Conservation (phyloP, 164 flowering plant genomes). For the Liquidambar formosana region DNA sequence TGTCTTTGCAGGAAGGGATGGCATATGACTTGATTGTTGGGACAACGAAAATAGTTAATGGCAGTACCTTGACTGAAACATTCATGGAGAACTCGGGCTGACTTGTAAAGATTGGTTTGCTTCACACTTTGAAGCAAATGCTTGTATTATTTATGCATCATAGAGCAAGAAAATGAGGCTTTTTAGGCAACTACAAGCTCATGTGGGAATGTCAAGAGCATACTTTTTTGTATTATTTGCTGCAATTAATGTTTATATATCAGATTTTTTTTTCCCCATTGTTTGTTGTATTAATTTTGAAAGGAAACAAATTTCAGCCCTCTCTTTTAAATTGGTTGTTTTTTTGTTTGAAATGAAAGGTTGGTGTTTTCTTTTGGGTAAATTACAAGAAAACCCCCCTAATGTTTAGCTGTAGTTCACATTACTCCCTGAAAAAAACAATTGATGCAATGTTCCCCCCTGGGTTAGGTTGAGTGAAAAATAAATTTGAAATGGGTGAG, state of each 20-base stretch:
- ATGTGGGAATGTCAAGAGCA: no score
- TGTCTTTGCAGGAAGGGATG: slow-evolving; percentile 82
- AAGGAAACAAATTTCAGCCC: not conserved
- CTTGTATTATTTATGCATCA: not conserved
- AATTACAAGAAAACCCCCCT: no score
- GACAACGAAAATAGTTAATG: slow-evolving; percentile 78
- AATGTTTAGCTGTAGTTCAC: no score
- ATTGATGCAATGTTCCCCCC: no score
- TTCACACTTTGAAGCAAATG: not conserved
- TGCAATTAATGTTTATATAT: not conserved
- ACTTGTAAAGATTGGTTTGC: not conserved
- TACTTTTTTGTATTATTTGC: not conserved
- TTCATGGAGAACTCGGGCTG: slow-evolving; percentile 54
- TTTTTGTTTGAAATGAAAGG: no score
- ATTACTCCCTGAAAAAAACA: no score
- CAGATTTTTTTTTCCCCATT: no score
- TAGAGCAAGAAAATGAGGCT: not conserved
- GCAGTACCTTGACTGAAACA: slow-evolving; percentile 57
- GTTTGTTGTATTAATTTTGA: not conserved
- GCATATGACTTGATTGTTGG: slow-evolving; percentile 84
- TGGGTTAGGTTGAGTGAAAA: no score
- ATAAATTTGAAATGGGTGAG: no score
- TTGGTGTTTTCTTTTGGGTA: no score
- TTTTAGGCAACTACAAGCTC: not conserved
- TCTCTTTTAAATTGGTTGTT: no score